Evolutionary conservation across 306 rosid genomes (phyloP), one percentile per base, ranked within the genome.

Genomic region (Mimosa bimucronata): DNA sequence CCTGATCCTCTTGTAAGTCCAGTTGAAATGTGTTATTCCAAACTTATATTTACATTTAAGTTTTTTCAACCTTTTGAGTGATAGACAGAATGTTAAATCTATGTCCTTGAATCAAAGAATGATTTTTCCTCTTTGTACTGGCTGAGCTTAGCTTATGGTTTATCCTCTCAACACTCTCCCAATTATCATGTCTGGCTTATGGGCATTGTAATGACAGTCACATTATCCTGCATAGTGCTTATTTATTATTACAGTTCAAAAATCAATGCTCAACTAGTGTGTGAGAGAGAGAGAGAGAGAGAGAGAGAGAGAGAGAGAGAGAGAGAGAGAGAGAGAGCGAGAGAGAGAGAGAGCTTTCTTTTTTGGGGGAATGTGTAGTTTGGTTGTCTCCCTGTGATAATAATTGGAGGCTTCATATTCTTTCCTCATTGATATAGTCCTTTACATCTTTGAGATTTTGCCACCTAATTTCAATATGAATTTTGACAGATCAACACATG

Each of bases 1-100:
- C 99, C 99, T 83, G 99, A 95, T 84, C 99, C 99, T 79, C 18
- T 95, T 79, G 99, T 93, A 85, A 91, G 98, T 77, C 64, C 57
- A 67, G 25, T 74, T 68, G 45, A 81, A 77, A 23, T 82, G 65
- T 58, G 19, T 12, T 26, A 2, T 83, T 50, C 10, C 42, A 31
- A 67, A 65, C 31, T 29, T 41, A 31, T 78, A 78, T 74, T 77
- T 30, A 52, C 79, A 26, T 82, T 73, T 73, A 38, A 1, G 1
- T 40, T 42, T 42, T 69, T 25, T 69, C 6, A 21, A 69, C 34
- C 21, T 42, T 5, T 89, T 87, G 83, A 66, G 60, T 79, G 72
- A 85, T 25, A 41, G 18, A 68, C 75, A 74, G 75, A 58, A 67
- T 71, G 79, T 53, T 50, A 80, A 61, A 42, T 77, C 79, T 84